phyloP scores from a whole-genome alignment of 2,329 filamentous ascomycete species.

The Alternaria postmessia region DNA sequence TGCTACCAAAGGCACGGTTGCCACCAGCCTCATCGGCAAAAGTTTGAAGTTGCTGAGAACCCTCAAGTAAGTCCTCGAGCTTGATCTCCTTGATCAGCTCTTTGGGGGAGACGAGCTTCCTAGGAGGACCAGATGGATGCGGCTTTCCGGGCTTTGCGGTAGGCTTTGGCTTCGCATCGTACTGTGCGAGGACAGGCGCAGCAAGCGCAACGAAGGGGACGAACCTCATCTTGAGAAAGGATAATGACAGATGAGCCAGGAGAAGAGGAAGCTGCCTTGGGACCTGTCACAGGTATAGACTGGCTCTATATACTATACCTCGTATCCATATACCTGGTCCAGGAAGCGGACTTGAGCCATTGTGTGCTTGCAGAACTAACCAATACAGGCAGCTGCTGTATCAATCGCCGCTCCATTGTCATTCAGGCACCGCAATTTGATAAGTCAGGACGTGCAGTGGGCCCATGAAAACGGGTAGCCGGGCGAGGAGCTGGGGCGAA shows the following conservation, averaged over 20 bases:
- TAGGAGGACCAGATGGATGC: not conserved
- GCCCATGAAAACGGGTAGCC: conserved; percentile 17
- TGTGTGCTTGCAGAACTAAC: conserved; percentile 20
- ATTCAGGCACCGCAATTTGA: conserved; percentile 26
- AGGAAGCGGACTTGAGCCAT: conserved; percentile 7
- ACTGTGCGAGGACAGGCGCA: conserved; percentile 29
- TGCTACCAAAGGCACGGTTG: conserved; percentile 48
- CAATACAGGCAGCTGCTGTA: conserved; percentile 34
- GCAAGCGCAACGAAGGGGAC: conserved; percentile 37
- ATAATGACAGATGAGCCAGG: conserved; percentile 12
- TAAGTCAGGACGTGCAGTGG: conserved; percentile 11
- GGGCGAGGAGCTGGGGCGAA: conserved; percentile 22
- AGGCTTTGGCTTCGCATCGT: conserved; percentile 16
- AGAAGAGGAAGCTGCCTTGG: conserved; percentile 18
- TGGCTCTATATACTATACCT: conserved; percentile 31
- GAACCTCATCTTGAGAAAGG: conserved; percentile 38
- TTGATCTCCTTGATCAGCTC: conserved; percentile 41
- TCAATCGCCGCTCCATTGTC: conserved; percentile 11
- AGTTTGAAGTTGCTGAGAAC: conserved; percentile 44
- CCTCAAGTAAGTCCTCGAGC: conserved; percentile 42
- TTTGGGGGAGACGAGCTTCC: conserved; percentile 28
- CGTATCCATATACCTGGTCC: conserved; percentile 14
- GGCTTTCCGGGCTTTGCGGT: conserved; percentile 9
- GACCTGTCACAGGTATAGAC: not conserved
- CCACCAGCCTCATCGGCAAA: conserved; percentile 44